These are phyloP conservation scores for Leccinum subgranulosum DNA, from an alignment of 768 basidiomycete species.

Conservation along the genomic window DNA sequence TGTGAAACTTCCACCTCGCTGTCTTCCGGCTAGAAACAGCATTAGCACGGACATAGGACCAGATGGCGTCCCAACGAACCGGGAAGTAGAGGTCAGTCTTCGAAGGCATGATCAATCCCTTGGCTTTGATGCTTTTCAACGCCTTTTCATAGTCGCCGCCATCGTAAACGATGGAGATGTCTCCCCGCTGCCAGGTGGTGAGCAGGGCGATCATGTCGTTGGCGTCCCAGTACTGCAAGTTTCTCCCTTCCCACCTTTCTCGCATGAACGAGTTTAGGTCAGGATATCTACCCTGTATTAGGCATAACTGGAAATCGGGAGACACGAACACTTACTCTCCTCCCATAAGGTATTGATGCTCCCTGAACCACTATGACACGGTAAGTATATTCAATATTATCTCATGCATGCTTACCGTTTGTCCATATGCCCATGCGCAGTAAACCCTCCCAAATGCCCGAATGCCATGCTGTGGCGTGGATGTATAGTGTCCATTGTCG, in stretches of 20 bases:
- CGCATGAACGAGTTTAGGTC: conserved; percentile 48
- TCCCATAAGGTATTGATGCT: conserved; percentile 41
- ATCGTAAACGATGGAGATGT: conserved; percentile 45
- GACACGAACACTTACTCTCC: conserved; percentile 34
- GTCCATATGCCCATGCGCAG: conserved; percentile 59
- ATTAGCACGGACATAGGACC: not conserved
- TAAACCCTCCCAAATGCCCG: conserved; percentile 59
- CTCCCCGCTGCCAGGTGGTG: conserved; percentile 52
- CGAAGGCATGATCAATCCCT: conserved; percentile 56
- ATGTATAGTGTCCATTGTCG: conserved; percentile 49
- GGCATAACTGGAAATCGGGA: not conserved
- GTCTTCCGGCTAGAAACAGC: conserved; percentile 46
- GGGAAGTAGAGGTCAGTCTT: conserved; percentile 62
- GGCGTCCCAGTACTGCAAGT: conserved; percentile 48
- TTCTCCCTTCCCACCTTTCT: conserved; percentile 48
- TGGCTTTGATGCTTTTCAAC: conserved; percentile 45
- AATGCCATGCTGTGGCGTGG: conserved; percentile 45
- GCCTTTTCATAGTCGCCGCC: conserved; percentile 42
- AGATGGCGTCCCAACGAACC: conserved; percentile 25
- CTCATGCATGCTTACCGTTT: conserved; percentile 39
- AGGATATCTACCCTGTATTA: conserved; percentile 35
- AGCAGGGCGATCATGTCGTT: conserved; percentile 52
- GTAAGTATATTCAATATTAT: not conserved
- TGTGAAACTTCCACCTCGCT: conserved; percentile 46
- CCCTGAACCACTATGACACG: conserved; percentile 49